These are phyloP conservation scores for Aureobasidium sp. DNA, from an alignment of 2,329 filamentous ascomycete genomes.

Conservation along the genomic window DNA sequence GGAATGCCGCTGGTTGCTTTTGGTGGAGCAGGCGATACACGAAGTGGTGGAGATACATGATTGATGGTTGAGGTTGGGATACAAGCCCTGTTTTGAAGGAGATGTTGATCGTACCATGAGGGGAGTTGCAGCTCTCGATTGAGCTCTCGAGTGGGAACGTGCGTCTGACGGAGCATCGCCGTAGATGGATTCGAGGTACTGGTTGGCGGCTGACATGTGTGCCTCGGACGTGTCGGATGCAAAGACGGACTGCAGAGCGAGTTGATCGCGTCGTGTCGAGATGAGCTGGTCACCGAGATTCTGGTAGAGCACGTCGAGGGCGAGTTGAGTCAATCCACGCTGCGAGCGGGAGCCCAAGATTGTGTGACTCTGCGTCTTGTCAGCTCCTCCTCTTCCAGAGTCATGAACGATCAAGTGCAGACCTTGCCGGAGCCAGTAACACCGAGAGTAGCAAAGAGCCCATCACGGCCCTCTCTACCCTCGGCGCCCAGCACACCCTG, in stretches of 20 bases:
- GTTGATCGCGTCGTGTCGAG: constrained; percentile 45
- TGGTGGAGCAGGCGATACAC: neutral
- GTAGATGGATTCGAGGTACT: constrained; percentile 73
- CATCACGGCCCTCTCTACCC: constrained; percentile 75
- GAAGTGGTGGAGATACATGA: constrained; percentile 1
- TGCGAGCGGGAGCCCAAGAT: constrained; percentile 83
- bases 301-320: constrained; percentile 81
- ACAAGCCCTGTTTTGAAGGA: constrained; percentile 16
- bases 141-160: constrained; percentile 33
- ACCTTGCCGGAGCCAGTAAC: constrained; percentile 97
- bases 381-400: neutral
- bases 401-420: neutral
- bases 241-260: constrained; percentile 64
- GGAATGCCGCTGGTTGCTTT: neutral
- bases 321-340: constrained; percentile 83
- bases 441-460: constrained; percentile 80
- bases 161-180: constrained; percentile 48
- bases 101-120: constrained; percentile 22
- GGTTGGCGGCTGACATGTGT: constrained; percentile 60
- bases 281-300: constrained; percentile 67
- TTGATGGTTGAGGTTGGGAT: constrained; percentile 1
- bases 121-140: constrained; percentile 36
- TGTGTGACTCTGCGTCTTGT: constrained; percentile 67
- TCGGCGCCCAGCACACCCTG: constrained; percentile 69
- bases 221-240: constrained; percentile 76